Evolutionary conservation across 2,329 filamentous ascomycete genomes (phyloP), one percentile per base, ranked within the genome.

Genomic region (Curvularia spicifera): DNA sequence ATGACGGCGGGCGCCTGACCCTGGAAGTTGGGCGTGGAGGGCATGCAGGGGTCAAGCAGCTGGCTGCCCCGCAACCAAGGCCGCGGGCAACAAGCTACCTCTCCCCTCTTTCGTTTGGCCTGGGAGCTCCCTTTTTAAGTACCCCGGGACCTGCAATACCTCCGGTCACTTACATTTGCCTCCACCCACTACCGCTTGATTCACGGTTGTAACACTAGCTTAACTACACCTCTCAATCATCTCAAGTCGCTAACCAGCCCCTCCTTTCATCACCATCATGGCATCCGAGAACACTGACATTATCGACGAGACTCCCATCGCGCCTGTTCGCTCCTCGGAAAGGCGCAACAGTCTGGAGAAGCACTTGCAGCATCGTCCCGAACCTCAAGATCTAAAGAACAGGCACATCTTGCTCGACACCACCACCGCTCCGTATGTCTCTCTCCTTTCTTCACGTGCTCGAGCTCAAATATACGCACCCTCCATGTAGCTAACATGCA

Each of bases 401-500:
- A 79, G 86, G 61, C 85, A 90, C 71, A 91, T 91, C 62, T 76
- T 91, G 51, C 81, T 89, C 4, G 85, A 89, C 68, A 89, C 86
- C 2, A 87, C 81, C 68, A 85, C 86, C 65, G 88, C 88, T 44
- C 88, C 88, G 84, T 89, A 79, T 60, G 84, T 15, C 33, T 75
- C 10, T 57, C 45, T 29, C 15, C 28, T 18, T n/a, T 18, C 44
- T 43, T 20, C 39, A 20, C 37, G 13, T 18, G 40, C 10, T 12
- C 4, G 26, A 43, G 40, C 40, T 26, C 35, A 4, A 15, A 18
- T 3, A 26, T 10, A 43, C 15, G 40, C 20, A 43, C n/a, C 13
- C 15, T 22, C 9, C 9, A 43, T 28, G n/a, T 22, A 31, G 29
- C 50, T 60, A 49, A 62, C 51, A 39, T 20, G 20, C n/a, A 31